A percentile compares a stretch with the other conserved stretches of the same genome.
Conservation (phyloP, 129 eudicot species). For the Arctium lappa region DNA sequence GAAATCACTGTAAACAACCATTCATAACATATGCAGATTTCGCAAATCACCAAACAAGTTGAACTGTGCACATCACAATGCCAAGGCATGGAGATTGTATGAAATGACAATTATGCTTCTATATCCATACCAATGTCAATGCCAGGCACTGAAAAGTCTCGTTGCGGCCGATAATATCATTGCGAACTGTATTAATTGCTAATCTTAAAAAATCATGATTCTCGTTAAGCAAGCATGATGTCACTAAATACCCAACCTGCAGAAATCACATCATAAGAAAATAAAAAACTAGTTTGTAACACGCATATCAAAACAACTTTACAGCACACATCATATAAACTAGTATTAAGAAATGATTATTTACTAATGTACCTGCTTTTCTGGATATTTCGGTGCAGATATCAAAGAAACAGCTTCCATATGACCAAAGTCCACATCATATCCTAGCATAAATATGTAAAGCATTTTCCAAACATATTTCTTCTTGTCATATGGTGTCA, state of each 20-base stretch:
- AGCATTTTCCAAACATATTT: constrained; percentile 99
- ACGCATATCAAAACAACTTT: neutral
- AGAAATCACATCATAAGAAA: constrained; percentile 6
- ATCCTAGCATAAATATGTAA: constrained; percentile 91
- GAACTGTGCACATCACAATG: neutral
- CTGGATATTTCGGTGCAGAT: constrained; percentile 99
- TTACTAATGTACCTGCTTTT: constrained; percentile 73
- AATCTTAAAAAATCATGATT: constrained; percentile 94
- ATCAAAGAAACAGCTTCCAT: constrained; percentile 98
- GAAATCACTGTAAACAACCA: neutral
- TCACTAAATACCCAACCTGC: constrained; percentile 98
- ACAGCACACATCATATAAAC: neutral
- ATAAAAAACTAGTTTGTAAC: neutral
- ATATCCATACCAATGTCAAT: constrained; percentile 77
- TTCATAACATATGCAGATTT: neutral
- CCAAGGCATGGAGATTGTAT: neutral
- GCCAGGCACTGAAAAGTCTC: constrained; percentile 99
- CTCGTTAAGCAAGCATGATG: constrained; percentile 90
- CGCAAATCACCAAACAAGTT: neutral
- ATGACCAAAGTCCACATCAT: constrained; percentile 99
- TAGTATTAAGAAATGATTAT: neutral
- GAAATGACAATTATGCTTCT: constrained; percentile 4
- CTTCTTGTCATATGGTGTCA: constrained; percentile 88
- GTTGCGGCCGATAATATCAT: constrained; percentile 95
- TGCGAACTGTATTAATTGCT: constrained; percentile 96